Percentiles rank a stretch among this genome's conserved stretches.
These are phyloP conservation scores for Gaeumannomyces tritici DNA, from an alignment of 2,329 filamentous ascomycete species.

Conservation along the genomic window DNA sequence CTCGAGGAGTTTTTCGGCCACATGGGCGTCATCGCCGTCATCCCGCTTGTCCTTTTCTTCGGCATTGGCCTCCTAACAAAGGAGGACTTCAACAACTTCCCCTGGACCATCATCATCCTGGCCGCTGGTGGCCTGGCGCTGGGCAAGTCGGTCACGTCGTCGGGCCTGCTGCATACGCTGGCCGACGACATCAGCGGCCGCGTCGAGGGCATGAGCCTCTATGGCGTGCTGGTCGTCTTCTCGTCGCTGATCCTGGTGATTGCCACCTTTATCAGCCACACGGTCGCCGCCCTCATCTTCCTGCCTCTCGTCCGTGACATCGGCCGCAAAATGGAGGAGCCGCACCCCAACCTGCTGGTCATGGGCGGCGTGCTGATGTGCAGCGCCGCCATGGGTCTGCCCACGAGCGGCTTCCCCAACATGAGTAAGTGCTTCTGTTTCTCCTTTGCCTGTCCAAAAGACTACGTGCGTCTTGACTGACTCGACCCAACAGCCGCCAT, in stretches of 20 bases:
- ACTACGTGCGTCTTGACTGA: not conserved
- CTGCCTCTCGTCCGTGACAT: constrained; percentile 83
- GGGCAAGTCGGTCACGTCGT: constrained; percentile 89
- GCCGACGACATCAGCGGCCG: constrained; percentile 63
- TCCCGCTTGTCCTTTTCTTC: constrained; percentile 93
- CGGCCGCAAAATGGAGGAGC: constrained; percentile 74
- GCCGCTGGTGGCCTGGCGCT: constrained; percentile 87
- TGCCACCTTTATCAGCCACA: constrained; percentile 96
- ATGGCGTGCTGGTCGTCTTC: constrained; percentile 80
- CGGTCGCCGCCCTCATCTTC: constrained; percentile 90
- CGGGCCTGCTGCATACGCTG: constrained; percentile 82
- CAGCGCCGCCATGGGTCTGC: constrained; percentile 92
- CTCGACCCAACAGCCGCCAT: constrained; percentile 61
- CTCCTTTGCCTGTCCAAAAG: no score
- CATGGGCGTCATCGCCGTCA: constrained; percentile 97
- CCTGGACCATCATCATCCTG: constrained; percentile 99
- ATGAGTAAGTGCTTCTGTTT: constrained; percentile 48
- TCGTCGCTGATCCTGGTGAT: constrained; percentile 77
- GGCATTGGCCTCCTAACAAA: constrained; percentile 93
- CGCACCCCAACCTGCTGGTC: constrained; percentile 87
- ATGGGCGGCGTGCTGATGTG: constrained; percentile 97
- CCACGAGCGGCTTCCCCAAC: constrained; percentile 94
- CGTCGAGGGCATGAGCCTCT: constrained; percentile 73
- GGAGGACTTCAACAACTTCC: constrained; percentile 99
- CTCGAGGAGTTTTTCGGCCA: constrained; percentile 84